These are phyloP conservation scores for Phytophthora fragariaefolia DNA, from an alignment of 352 stramenopile genomes.

Conservation along the genomic window DNA sequence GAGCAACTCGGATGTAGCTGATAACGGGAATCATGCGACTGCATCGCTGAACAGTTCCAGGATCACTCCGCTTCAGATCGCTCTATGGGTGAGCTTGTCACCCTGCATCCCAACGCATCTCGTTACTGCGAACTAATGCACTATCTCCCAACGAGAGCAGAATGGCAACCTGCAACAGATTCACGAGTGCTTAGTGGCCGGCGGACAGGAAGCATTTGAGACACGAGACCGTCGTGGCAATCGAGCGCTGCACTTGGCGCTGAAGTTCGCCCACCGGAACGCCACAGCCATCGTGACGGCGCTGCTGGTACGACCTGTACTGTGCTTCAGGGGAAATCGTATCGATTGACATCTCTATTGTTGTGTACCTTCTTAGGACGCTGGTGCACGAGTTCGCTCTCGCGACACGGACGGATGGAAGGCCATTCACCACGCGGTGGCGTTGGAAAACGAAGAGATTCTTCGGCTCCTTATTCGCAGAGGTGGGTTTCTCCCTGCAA, in stretches of 20 bases:
- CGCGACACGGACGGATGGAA: slow-evolving; percentile 70
- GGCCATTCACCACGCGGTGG: slow-evolving; percentile 66
- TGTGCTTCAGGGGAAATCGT: not conserved
- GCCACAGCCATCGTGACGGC: slow-evolving; percentile 56
- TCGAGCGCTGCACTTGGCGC: slow-evolving; percentile 63
- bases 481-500: slow-evolving; percentile 24
- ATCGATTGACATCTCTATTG: not conserved
- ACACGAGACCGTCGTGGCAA: slow-evolving; percentile 62
- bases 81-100: slow-evolving; percentile 54
- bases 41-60: slow-evolving; percentile 1
- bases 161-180: slow-evolving; percentile 72
- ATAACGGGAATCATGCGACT: not conserved
- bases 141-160: slow-evolving; percentile 21
- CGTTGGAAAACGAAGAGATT: slow-evolving; percentile 66
- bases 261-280: slow-evolving; percentile 76
- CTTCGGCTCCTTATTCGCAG: slow-evolving; percentile 56
- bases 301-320: slow-evolving; percentile 50
- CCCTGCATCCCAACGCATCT: not conserved
- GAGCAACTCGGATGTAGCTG: slow-evolving; percentile 4
- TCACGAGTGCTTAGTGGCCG: slow-evolving; percentile 33
- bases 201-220: slow-evolving; percentile 47
- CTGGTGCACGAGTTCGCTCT: slow-evolving; percentile 67
- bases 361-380: slow-evolving; percentile 36
- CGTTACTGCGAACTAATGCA: not conserved
- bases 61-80: slow-evolving; percentile 60